These are phyloP conservation scores for Pleurotus eryngii DNA, from an alignment of 768 basidiomycete genomes.

Conservation along the genomic window DNA sequence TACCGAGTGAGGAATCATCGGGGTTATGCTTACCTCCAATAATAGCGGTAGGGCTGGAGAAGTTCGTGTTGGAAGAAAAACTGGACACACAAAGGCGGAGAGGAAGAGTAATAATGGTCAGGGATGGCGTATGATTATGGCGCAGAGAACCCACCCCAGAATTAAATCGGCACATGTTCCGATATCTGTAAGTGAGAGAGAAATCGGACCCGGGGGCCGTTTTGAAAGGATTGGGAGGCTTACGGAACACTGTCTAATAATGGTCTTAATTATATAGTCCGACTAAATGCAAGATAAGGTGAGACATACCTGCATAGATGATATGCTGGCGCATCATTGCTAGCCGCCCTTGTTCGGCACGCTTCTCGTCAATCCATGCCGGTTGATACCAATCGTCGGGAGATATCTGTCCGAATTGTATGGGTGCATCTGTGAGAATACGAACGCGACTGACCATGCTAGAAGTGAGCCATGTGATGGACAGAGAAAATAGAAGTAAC, in stretches of 20 bases:
- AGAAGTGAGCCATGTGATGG: neutral
- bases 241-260: slow-evolving; percentile 25
- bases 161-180: slow-evolving; percentile 78
- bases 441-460: slow-evolving; percentile 17
- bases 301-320: slow-evolving; percentile 38
- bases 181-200: slow-evolving; percentile 44
- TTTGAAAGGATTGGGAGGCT: neutral
- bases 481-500: neutral
- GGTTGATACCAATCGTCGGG: slow-evolving; percentile 69
- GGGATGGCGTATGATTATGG: neutral
- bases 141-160: slow-evolving; percentile 44
- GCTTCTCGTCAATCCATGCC: slow-evolving; percentile 66
- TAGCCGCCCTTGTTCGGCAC: slow-evolving; percentile 34
- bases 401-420: slow-evolving; percentile 54
- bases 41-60: slow-evolving; percentile 68
- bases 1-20: slow-evolving; percentile 8
- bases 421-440: slow-evolving; percentile 18
- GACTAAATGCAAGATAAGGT: neutral
- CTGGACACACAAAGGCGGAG: slow-evolving; percentile 29
- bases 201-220: neutral
- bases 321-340: slow-evolving; percentile 34
- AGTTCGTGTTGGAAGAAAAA: slow-evolving; percentile 77
- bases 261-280: slow-evolving; percentile 9
- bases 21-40: slow-evolving; percentile 51
- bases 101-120: slow-evolving; percentile 14